Base-by-base conservation (phyloP, 768 basidiomycete genomes). In the Suillus lakei region DNA sequence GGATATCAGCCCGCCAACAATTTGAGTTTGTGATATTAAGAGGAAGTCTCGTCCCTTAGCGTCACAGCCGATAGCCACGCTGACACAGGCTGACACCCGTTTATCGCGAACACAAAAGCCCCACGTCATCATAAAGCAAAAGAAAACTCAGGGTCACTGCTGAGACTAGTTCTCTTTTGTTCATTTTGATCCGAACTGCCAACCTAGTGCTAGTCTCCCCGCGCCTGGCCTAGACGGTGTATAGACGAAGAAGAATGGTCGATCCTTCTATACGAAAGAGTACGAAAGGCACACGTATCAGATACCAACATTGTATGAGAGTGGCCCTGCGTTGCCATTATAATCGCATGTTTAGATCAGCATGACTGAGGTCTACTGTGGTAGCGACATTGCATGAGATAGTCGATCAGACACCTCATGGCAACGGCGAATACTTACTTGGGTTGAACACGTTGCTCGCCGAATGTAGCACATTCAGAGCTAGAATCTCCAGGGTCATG, bases 21-120 rank as follows among this genome's bases (percentile, higher is more conserved):
- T 76, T 65, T 65, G 63, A 67, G 64, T 65, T 72, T 60, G 69
- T 50, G 60, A 67, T 69, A 59, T 51, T 51, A 55, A 60, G 63
- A n/a, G 65, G 50, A 66, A 67, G 58, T 68, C 67, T 69, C 70
- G 70, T 66, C 72, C 65, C 62, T 46, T 67, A 55, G 41, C 61
- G 60, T 67, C 74, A 77, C 70, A 76, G 71, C 76, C 72, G 56
- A 63, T 67, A 51, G 68, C 72, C 73, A 69, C 66, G 28, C 69
- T 69, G 61, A 44, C 65, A 44, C 71, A 69, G 66, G 32, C 70
- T 68, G 60, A 48, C 65, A 48, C 64, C 46, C 50, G 43, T 61
- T 59, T 66, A 63, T 34, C 66, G 38, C 26, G 58, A 59, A 59
- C 28, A 59, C 38, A 26, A 59, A 59, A 12, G 38, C 58, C 58